Conservation (phyloP, 768 basidiomycete species). For the Kwoniella sp. region DNA sequence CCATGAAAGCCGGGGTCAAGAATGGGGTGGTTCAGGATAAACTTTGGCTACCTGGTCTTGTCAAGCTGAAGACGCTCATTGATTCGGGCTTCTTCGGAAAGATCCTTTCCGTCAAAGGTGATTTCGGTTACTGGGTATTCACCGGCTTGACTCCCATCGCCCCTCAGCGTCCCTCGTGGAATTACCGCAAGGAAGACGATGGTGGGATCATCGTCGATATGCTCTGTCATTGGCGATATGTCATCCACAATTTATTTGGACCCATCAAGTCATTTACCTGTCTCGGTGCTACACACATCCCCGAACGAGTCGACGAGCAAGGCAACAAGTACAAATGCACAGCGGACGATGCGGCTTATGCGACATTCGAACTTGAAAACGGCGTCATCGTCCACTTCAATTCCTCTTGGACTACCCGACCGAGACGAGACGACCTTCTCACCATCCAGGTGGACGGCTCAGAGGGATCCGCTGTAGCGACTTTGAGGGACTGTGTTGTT, state of each 20-base stretch:
- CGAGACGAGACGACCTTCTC: conserved; percentile 28
- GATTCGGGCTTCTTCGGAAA: conserved; percentile 32
- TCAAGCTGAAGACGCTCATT: conserved; percentile 30
- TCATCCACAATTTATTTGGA: conserved; percentile 34
- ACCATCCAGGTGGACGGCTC: conserved; percentile 34
- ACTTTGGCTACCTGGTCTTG: conserved; percentile 31
- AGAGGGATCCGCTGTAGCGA: conserved; percentile 28
- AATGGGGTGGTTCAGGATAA: conserved; percentile 37
- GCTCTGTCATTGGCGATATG: conserved; percentile 37
- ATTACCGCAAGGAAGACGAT: conserved; percentile 35
- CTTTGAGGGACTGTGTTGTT: conserved; percentile 30
- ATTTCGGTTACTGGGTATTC: conserved; percentile 38
- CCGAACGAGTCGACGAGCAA: conserved; percentile 20
- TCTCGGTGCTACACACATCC: conserved; percentile 26
- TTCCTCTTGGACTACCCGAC: conserved; percentile 31
- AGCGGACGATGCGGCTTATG: conserved; percentile 31
- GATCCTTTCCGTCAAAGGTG: conserved; percentile 31
- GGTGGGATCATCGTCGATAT: conserved; percentile 34
- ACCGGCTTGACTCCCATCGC: conserved; percentile 27
- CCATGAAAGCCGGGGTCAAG: conserved; percentile 27
- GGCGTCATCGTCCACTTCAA: conserved; percentile 33
- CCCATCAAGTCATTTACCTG: conserved; percentile 30
- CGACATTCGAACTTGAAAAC: conserved; percentile 32
- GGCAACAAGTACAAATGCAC: conserved; percentile 33
- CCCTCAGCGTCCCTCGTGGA: conserved; percentile 31